phyloP scores from a whole-genome alignment of 2,329 filamentous ascomycete genomes.

The Aspergillus neoniger region DNA sequence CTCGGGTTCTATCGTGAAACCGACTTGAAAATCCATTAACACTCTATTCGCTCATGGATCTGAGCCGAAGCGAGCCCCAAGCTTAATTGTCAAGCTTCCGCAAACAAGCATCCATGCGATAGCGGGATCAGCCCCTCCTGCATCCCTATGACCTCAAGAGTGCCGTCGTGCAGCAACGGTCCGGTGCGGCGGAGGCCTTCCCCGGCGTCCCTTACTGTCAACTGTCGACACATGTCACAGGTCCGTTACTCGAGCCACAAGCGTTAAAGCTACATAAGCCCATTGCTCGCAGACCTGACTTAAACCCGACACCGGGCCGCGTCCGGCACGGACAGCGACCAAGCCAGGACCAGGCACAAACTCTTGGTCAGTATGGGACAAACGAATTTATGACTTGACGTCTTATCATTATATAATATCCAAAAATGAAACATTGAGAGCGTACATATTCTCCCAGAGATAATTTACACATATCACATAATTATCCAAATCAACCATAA shows the following conservation, averaged over 20 bases:
- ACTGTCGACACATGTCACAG: not conserved
- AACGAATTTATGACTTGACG: too few relatives aligned
- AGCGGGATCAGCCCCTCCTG: not conserved
- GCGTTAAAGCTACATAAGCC: not conserved
- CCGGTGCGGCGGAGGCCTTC: not conserved
- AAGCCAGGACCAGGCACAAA: too few relatives aligned
- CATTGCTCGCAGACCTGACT: not conserved
- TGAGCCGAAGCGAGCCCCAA: not conserved
- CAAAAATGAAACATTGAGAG: too few relatives aligned
- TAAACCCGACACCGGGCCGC: too few relatives aligned
- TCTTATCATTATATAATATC: too few relatives aligned
- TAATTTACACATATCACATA: too few relatives aligned
- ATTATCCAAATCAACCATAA: too few relatives aligned
- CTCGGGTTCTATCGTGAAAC: slow-evolving; percentile 34
- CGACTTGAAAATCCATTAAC: not conserved
- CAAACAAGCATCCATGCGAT: not conserved
- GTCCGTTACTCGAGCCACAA: not conserved
- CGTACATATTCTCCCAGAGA: too few relatives aligned
- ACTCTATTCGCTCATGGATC: not conserved
- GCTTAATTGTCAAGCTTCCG: not conserved
- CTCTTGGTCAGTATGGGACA: too few relatives aligned
- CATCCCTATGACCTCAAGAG: not conserved
- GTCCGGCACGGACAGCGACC: too few relatives aligned
- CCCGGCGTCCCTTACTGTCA: not conserved
- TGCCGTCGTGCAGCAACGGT: not conserved